Percentiles rank a stretch among this genome's conserved stretches.
These are phyloP conservation scores for Malus fusca DNA, from an alignment of 306 rosid genomes.

Conservation along the genomic window DNA sequence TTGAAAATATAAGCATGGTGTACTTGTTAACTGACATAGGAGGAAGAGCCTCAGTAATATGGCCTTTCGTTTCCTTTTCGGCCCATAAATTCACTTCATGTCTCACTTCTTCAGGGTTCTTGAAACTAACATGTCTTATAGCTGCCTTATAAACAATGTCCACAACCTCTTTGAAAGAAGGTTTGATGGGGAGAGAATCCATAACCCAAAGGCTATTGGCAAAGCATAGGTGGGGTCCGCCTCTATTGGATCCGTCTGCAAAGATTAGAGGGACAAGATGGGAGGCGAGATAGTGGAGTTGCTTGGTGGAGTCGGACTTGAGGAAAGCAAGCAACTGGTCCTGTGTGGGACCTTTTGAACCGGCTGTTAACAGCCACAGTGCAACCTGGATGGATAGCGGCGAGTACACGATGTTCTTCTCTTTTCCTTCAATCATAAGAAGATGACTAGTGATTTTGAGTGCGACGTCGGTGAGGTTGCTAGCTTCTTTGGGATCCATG, in stretches of 20 bases:
- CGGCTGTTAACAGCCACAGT: conserved; percentile 61
- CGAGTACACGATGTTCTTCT: conserved; percentile 54
- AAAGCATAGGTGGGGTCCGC: conserved; percentile 66
- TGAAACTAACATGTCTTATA: conserved; percentile 48
- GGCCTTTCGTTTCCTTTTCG: conserved; percentile 61
- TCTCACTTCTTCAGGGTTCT: conserved; percentile 41
- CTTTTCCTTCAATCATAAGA: conserved; percentile 27
- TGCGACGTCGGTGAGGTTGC: conserved; percentile 43
- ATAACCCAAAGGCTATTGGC: conserved; percentile 67
- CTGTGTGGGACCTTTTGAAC: conserved; percentile 58
- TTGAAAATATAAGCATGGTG: conserved; percentile 57
- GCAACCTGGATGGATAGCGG: conserved; percentile 63
- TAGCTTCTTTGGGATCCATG: conserved; percentile 56
- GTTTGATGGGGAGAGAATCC: conserved; percentile 41
- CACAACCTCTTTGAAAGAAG: conserved; percentile 61
- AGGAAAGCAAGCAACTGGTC: conserved; percentile 73
- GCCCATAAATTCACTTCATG: conserved; percentile 65
- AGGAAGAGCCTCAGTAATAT: conserved; percentile 56
- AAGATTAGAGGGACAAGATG: conserved; percentile 46
- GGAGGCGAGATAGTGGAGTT: conserved; percentile 53
- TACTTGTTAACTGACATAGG: conserved; percentile 32
- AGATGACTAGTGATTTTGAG: conserved; percentile 42
- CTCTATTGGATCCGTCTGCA: conserved; percentile 43
- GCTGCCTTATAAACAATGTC: conserved; percentile 42
- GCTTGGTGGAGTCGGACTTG: conserved; percentile 44